Evolutionary conservation across 2,329 filamentous ascomycete genomes (phyloP), one percentile per base, ranked within the genome.

Genomic region (Verruconis gallopava): DNA sequence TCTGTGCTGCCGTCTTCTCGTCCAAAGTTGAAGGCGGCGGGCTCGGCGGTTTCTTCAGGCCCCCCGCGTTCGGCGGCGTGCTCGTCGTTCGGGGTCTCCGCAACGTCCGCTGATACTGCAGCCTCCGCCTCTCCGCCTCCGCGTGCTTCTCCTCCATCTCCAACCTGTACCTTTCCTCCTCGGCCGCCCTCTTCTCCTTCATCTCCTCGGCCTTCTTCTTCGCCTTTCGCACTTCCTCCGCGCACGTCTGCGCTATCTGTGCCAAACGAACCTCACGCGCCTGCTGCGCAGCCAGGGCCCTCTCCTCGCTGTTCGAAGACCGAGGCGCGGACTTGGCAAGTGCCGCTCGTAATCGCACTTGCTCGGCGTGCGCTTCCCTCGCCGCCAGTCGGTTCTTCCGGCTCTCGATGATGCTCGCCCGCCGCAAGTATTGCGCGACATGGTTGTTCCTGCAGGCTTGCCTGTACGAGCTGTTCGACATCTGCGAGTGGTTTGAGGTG

Each of bases 151-250:
- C 82, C 56, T 88, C 80, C 71, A 88, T 85, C 56, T 86, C 81
- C 39, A 73, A 62, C 48, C 77, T 75, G 56, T 83, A 69, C 53
- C 77, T 77, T 50, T 70, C 71, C 44, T 82, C 72, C 48, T 88
- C 81, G 44, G 79, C 77, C 54, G 85, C 79, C 48, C 84, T 77
- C 57, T 81, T 80, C 62, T 84, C 80, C 60, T 85, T 86, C 66
- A 83, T 85, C 44, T 73, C 78, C 57, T 85, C 82, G 12, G 83
- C 83, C n/a, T 88, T 71, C 39, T 81, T 79, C 66, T 89, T 89
- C 40, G 83, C 83, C 48, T 82, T 73, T 55, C 81, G 78, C 13
- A 91, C 84, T 56, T 91, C 84, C 58, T 86, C 83, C 15, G 84
- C 84, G 55, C 84, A 89, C 46, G 76, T 72, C 38, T 83, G 81